These are phyloP conservation scores for Lactarius vividus DNA, from an alignment of 768 basidiomycete species.

Conservation along the genomic window DNA sequence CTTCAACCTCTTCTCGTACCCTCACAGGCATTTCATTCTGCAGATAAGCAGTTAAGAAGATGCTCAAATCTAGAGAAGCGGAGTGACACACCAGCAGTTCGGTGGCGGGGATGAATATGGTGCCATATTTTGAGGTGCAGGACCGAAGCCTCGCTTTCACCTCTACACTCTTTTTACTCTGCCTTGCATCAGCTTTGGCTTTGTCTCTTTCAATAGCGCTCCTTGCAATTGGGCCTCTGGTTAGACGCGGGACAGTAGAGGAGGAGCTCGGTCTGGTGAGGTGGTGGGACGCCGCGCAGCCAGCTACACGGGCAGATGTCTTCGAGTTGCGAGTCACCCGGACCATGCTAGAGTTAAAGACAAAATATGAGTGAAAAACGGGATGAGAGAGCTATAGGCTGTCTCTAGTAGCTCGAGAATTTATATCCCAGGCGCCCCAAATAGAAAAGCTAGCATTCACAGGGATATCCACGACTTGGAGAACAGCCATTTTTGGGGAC, in stretches of 20 bases:
- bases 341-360: neutral
- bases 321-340: neutral
- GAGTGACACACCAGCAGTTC: conserved; percentile 5
- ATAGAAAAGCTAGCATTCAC: neutral
- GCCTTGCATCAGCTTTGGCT: neutral
- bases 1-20: conserved; percentile 13
- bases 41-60: neutral
- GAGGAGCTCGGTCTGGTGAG: neutral
- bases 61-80: neutral
- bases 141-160: neutral
- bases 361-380: neutral
- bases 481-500: neutral
- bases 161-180: neutral
- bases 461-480: neutral
- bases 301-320: neutral
- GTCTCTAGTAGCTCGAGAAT: no score
- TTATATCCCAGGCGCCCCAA: conserved; percentile 1
- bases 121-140: neutral
- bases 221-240: neutral
- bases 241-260: neutral
- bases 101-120: neutral
- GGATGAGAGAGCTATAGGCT: neutral
- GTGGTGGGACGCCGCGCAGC: neutral
- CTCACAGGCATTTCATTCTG: conserved; percentile 17
- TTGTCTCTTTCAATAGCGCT: neutral